Percentiles rank a stretch among this genome's conserved stretches.
Evolutionary conservation across 1,139 yeast genomes (phyloP).

Genomic region (Kluyveromyces sp.): DNA sequence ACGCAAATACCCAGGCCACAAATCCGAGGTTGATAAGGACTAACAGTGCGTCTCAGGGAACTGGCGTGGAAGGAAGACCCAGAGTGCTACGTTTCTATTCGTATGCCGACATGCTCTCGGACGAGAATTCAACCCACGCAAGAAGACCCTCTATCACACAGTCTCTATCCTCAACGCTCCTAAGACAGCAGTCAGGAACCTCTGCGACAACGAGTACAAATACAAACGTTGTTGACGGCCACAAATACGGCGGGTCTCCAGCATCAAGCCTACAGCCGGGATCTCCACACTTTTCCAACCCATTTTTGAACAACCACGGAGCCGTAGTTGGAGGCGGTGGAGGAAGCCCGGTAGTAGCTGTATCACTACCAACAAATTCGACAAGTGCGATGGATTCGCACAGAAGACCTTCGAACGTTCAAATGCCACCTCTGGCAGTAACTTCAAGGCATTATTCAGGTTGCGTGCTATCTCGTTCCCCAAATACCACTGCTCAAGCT

Average conservation of each 20-base stretch:
- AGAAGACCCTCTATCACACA: constrained; percentile 51
- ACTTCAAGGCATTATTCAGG: constrained; percentile 13
- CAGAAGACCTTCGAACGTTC: constrained; percentile 8
- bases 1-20: not conserved
- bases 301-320: constrained; percentile 10
- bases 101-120: constrained; percentile 69
- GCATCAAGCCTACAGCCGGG: not conserved
- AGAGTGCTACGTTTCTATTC: constrained; percentile 57
- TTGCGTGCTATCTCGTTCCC: constrained; percentile 18
- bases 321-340: not conserved
- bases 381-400: not conserved
- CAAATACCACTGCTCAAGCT: constrained; percentile 8
- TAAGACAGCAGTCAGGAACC: constrained; percentile 7
- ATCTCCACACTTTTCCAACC: constrained; percentile 19
- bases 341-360: not conserved
- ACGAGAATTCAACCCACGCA: constrained; percentile 45
- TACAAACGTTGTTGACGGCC: not conserved
- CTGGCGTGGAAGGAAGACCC: constrained; percentile 11
- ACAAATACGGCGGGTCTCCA: constrained; percentile 2
- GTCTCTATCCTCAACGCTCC: constrained; percentile 26
- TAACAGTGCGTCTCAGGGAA: constrained; percentile 10
- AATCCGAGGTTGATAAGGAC: constrained; percentile 4
- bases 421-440: constrained; percentile 11
- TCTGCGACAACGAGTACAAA: not conserved
- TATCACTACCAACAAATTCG: not conserved